Conservation (phyloP, 768 basidiomycete genomes). For the Rhodotorula kratochvilovae region DNA sequence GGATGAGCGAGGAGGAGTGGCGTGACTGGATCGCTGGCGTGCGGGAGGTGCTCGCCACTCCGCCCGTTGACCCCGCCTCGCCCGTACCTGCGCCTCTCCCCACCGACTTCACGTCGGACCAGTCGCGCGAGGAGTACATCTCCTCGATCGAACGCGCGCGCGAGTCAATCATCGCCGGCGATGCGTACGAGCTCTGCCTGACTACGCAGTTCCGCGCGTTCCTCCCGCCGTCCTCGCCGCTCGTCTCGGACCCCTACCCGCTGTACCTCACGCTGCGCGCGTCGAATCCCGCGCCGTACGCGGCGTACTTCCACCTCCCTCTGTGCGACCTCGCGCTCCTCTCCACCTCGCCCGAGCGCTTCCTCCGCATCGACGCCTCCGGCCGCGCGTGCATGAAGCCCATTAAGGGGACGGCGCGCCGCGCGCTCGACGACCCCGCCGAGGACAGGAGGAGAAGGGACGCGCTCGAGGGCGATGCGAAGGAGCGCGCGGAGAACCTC, state of each 20-base stretch:
- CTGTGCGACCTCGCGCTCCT: slow-evolving; percentile 55
- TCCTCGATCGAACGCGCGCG: slow-evolving; percentile 61
- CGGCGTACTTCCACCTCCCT: slow-evolving; percentile 55
- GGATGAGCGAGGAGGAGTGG: slow-evolving; percentile 11
- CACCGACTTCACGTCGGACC: slow-evolving; percentile 10
- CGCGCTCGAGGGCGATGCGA: slow-evolving; percentile 55
- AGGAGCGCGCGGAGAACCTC: slow-evolving; percentile 92
- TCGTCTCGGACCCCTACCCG: slow-evolving; percentile 49
- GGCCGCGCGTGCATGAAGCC: slow-evolving; percentile 79
- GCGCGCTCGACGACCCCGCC: slow-evolving; percentile 49
- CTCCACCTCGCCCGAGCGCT: slow-evolving; percentile 86
- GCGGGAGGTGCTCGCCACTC: not conserved
- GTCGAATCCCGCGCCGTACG: slow-evolving; percentile 82
- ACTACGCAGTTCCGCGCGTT: slow-evolving; percentile 50
- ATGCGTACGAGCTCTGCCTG: slow-evolving; percentile 89
- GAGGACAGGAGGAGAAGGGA: slow-evolving; percentile 63
- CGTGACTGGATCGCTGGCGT: not conserved
- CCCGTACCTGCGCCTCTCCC: not conserved
- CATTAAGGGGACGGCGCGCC: slow-evolving; percentile 82
- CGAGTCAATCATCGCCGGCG: slow-evolving; percentile 73
- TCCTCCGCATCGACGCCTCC: slow-evolving; percentile 66
- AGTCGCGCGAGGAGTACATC: slow-evolving; percentile 54
- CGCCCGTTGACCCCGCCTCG: not conserved
- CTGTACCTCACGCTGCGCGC: slow-evolving; percentile 56
- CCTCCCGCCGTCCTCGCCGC: slow-evolving; percentile 49